Percentiles rank a stretch among this genome's conserved stretches.
phyloP scores from a whole-genome alignment of 2,329 filamentous ascomycete genomes.

The Ceratocystis cacaofunesta region DNA sequence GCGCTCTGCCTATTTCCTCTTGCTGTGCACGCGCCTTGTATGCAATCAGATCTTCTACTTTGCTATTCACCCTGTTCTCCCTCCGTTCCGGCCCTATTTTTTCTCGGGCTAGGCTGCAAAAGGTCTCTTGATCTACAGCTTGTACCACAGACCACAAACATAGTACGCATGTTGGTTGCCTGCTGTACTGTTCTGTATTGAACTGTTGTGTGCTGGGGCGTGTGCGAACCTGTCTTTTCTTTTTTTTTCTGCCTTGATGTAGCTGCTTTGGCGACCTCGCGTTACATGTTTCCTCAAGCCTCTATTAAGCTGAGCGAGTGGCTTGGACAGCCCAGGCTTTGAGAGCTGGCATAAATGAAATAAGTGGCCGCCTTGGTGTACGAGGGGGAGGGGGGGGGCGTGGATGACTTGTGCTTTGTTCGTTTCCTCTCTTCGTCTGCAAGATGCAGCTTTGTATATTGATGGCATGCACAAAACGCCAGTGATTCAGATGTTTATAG shows the following conservation, averaged over 20 bases:
- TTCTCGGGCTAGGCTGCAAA: background rate
- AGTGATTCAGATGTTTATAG: background rate
- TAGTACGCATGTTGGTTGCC: background rate
- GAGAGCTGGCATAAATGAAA: background rate
- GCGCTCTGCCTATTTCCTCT: background rate
- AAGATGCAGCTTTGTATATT: background rate
- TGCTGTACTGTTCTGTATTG: background rate
- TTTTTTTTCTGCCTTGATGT: background rate
- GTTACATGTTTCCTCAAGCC: background rate
- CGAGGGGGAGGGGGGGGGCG: background rate
- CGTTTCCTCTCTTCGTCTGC: background rate
- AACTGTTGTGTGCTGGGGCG: background rate
- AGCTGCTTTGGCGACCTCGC: background rate
- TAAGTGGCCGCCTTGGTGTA: background rate
- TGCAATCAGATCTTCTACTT: background rate
- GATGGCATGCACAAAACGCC: background rate
- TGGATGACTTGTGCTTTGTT: background rate
- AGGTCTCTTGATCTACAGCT: constrained; percentile 4
- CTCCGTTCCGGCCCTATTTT: background rate
- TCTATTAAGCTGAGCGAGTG: background rate
- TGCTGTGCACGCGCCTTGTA: background rate
- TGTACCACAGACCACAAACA: background rate
- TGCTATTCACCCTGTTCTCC: background rate
- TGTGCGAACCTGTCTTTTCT: background rate
- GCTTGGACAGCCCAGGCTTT: background rate